Evolutionary conservation across 2,329 filamentous ascomycete genomes (phyloP).

Genomic region (Didymella pomorum): DNA sequence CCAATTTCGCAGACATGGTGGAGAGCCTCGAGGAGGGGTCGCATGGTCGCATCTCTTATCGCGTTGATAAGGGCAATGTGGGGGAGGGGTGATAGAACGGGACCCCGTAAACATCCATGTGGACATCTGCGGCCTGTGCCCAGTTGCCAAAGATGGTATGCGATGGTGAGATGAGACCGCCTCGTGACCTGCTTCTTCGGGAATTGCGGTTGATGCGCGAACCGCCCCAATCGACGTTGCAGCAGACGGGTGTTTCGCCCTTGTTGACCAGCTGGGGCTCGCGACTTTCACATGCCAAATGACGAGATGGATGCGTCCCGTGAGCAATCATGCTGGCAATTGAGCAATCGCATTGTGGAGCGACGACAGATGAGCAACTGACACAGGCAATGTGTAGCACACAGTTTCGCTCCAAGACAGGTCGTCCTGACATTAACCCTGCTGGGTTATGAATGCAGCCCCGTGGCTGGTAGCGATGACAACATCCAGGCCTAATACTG

Average conservation of each 20-base stretch:
- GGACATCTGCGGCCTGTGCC: slow-evolving; percentile 19
- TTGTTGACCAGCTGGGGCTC: slow-evolving; percentile 37
- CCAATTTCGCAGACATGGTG: slow-evolving; percentile 12
- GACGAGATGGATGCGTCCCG: slow-evolving; percentile 18
- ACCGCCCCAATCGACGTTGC: slow-evolving; percentile 22
- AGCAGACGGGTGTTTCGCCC: slow-evolving; percentile 24
- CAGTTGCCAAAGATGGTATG: slow-evolving; percentile 16
- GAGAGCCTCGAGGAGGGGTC: slow-evolving; percentile 6
- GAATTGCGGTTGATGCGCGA: slow-evolving; percentile 11
- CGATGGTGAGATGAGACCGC: slow-evolving; percentile 9
- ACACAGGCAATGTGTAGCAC: slow-evolving; percentile 34
- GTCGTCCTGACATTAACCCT: slow-evolving; percentile 37
- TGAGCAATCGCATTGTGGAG: slow-evolving; percentile 31
- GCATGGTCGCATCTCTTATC: neutral
- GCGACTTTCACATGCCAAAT: slow-evolving; percentile 44
- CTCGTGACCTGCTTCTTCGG: slow-evolving; percentile 21
- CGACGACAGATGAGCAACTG: slow-evolving; percentile 28
- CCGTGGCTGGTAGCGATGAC: slow-evolving; percentile 40
- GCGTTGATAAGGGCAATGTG: slow-evolving; percentile 1
- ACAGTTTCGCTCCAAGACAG: slow-evolving; percentile 42
- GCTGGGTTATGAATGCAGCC: slow-evolving; percentile 38
- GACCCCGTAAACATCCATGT: slow-evolving; percentile 21
- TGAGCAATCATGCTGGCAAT: slow-evolving; percentile 24
- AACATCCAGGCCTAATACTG: slow-evolving; percentile 25
- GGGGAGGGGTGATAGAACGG: slow-evolving; percentile 11